These are phyloP conservation scores for Mucor velutinosus DNA, from an alignment of 371 early-diverging fungal genomes.

Conservation along the genomic window DNA sequence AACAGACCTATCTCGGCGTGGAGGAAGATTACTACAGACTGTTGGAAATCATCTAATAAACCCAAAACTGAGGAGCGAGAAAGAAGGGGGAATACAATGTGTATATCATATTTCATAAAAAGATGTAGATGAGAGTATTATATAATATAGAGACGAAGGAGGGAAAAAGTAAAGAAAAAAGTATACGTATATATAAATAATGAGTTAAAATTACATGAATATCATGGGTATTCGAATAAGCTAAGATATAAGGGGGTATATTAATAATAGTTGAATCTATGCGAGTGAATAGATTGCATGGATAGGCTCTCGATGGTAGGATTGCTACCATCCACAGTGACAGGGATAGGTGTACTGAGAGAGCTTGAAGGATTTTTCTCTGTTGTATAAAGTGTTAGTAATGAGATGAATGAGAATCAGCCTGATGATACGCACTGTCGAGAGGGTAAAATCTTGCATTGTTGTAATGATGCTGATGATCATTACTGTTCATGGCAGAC, in stretches of 20 bases:
- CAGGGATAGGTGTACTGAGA: conserved; percentile 25
- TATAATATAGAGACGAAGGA: not conserved
- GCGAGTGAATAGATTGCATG: conserved; percentile 12
- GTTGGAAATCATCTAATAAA: conserved; percentile 43
- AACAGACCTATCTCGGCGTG: conserved; percentile 73
- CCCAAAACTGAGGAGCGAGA: not conserved
- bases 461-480: conserved; percentile 9
- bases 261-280: conserved; percentile 16
- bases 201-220: not conserved
- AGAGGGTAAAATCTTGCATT: conserved; percentile 8
- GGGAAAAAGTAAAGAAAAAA: not conserved
- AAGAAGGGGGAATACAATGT: not conserved
- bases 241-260: not conserved
- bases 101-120: not conserved
- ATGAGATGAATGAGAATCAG: not conserved
- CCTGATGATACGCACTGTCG: conserved; percentile 9
- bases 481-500: not conserved
- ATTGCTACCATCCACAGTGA: conserved; percentile 8
- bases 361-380: conserved; percentile 28
- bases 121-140: not conserved
- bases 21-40: conserved; percentile 82
- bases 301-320: not conserved
- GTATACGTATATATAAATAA: not conserved
- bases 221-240: not conserved
- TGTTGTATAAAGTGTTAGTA: conserved; percentile 6